Base-by-base conservation (phyloP, 2,329 filamentous ascomycete species). In the Ophiostoma ulmi region DNA sequence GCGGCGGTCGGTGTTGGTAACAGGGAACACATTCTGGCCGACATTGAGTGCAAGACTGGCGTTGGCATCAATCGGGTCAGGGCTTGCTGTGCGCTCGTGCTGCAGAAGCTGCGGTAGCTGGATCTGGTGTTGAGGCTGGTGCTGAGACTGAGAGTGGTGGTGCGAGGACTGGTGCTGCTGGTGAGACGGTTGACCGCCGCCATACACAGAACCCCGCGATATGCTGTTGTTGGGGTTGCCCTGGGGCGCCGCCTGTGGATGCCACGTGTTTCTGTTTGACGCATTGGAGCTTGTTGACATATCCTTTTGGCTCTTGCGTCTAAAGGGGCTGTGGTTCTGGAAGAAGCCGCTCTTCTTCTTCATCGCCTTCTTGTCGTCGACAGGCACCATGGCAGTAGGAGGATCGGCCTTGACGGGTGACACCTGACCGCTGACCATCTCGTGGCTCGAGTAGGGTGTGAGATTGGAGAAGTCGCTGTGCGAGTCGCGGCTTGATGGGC, bases 1-100 rank as follows among this genome's bases (percentile, higher is more conserved):
- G 11, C 71, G 72, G 61, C 79, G 84, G 73, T 84, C 85, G 74
- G 92, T 90, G 10, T 91, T 91, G 14, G 91, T 91, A 11, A 99
- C 94, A 71, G 97, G 90, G 76, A 99, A 97, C 13, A 99, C 93
- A 76, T 99, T 99, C 76, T 96, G 93, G 8, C 95, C 95, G 70
- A 99, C 88, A 76, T 97, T 97, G 38, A 99, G 85, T 73, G 97
- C 94, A 76, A 98, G 89, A 78, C 91, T 97, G 55, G 94, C 93
- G 73, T 95, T 90, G 70, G 94, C 94, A 77, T 97, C 95, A 52
- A 95, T 94, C 1, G 91, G 91, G 69, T 96, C 92, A 3, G 92
- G 93, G 76, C 93, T 96, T 17, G 81, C 80, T 10, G 82, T 81
- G 20, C 83, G 81, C 55, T 85, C 81, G 11, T 79, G 75, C 17